phyloP scores from a whole-genome alignment of 2,329 filamentous ascomycete species.

The Ceratocystis alfenasii region DNA sequence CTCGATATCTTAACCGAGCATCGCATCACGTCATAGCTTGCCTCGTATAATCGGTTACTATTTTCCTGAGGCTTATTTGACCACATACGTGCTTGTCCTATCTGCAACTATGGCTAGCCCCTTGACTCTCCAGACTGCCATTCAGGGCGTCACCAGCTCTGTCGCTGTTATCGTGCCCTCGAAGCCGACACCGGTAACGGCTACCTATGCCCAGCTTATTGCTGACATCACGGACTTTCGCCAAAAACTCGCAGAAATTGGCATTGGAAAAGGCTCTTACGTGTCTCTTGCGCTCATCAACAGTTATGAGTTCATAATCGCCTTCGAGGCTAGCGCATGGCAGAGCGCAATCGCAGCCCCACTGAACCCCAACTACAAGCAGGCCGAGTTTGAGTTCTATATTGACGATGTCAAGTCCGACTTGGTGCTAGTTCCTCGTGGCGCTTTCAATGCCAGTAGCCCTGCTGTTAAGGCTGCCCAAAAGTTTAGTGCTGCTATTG shows the following conservation, averaged over 20 bases:
- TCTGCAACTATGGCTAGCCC: conserved; percentile 21
- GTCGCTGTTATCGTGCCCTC: conserved; percentile 63
- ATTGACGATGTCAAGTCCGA: conserved; percentile 77
- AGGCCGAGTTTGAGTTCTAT: conserved; percentile 84
- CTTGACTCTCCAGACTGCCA: conserved; percentile 40
- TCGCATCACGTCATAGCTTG: neutral
- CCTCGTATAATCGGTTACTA: neutral
- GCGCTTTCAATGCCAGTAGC: conserved; percentile 52
- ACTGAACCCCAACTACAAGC: conserved; percentile 80
- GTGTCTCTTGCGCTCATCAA: conserved; percentile 77
- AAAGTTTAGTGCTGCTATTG: conserved; percentile 72
- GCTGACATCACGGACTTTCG: conserved; percentile 60
- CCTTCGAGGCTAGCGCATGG: conserved; percentile 76
- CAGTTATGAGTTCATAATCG: conserved; percentile 77
- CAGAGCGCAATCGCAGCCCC: conserved; percentile 74
- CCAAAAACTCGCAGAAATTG: conserved; percentile 61
- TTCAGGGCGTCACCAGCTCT: conserved; percentile 35
- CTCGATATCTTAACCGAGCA: neutral
- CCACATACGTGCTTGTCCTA: neutral
- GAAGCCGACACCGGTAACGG: conserved; percentile 47
- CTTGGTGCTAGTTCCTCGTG: conserved; percentile 62
- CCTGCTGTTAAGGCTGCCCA: conserved; percentile 64
- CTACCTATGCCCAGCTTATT: conserved; percentile 57
- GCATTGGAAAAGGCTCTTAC: conserved; percentile 54
- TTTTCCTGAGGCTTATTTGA: too few relatives aligned